Evolutionary conservation across 2,329 filamentous ascomycete species (phyloP), one percentile per base, ranked within the genome.

Genomic region (Sphaceloma murrayae): DNA sequence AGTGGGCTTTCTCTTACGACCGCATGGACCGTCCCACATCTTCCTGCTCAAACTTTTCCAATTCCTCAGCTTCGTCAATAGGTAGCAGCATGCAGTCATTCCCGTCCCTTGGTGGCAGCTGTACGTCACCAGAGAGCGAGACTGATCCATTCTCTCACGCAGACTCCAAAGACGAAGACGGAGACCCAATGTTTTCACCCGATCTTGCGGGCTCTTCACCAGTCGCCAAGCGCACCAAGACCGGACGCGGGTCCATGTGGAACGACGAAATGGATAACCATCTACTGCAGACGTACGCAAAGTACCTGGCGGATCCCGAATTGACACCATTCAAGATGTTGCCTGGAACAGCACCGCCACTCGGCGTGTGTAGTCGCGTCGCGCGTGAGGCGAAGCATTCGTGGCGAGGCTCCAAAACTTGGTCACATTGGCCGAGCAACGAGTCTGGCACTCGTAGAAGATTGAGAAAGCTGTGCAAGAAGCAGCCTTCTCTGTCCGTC

Each of bases 301-400:
- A 70, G 43, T 80, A 79, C 56, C 63, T 80, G n/a, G 74, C 77
- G 49, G 76, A 80, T 57, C 77, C 77, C 14, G 76, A 73, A 3
- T 70, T 80, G 36, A 81, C 77, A 1, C 77, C 77, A 0, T 80
- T 80, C 67, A 80, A 80, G 55, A 77, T 75, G 62, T 67, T 79
- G 1, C 77, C 77, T 2, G 77, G 77, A 38, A 76, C 73, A 32
- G 68, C 74, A 24, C 77, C 77, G 27, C 77, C 77, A 8, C 69
- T 80, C 42, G 77, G 77, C 13, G 74, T 80, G 18, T 80, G 77
- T 51, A 70, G 77, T 53, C 72, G 75, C 46, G 76, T 81, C 26
- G 74, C 76, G 3, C 68, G 75, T 39, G 70, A 75, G 57, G 77
- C 77, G 22, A 74, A 72, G 56, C 72, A 69, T 54, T 76, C 70